A percentile compares a stretch with the other conserved stretches of the same genome.
Conservation (phyloP, 2,329 filamentous ascomycete species). For the Chalaropsis ovoidea region DNA sequence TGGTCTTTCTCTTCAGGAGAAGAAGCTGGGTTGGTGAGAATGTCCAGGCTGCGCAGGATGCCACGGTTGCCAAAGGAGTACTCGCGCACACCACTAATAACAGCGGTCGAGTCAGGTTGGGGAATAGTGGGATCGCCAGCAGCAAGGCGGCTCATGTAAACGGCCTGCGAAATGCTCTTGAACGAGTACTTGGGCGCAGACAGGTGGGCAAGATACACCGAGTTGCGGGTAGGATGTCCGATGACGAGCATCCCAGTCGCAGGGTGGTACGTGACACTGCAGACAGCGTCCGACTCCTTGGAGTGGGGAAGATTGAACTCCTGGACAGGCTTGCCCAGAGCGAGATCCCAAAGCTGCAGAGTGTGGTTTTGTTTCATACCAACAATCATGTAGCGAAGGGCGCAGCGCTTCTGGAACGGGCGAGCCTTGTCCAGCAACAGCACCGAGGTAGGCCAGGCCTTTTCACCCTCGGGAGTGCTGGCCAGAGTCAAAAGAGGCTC, state of each 20-base stretch:
- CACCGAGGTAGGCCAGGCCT: constrained; percentile 94
- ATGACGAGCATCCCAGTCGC: constrained; percentile 87
- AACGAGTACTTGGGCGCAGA: constrained; percentile 90
- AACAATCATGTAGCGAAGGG: constrained; percentile 88
- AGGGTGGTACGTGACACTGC: constrained; percentile 90
- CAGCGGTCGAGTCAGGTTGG: constrained; percentile 85
- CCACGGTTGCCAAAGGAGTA: constrained; percentile 85
- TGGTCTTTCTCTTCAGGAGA: constrained; percentile 54
- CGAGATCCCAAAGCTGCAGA: constrained; percentile 95
- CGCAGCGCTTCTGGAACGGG: constrained; percentile 80
- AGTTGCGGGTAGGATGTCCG: constrained; percentile 92
- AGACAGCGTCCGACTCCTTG: constrained; percentile 95
- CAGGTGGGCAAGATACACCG: constrained; percentile 90
- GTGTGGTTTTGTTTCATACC: constrained; percentile 99
- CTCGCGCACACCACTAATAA: constrained; percentile 93
- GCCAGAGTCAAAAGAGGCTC: constrained; percentile 77
- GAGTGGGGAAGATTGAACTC: constrained; percentile 93
- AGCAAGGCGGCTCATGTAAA: constrained; percentile 70
- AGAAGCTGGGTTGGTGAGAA: constrained; percentile 62
- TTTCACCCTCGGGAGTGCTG: constrained; percentile 78
- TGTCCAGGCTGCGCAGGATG: constrained; percentile 77
- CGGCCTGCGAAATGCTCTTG: constrained; percentile 71
- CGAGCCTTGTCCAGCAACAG: constrained; percentile 93
- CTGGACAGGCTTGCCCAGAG: constrained; percentile 87
- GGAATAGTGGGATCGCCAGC: constrained; percentile 62